Evolutionary conservation across 345 rosid genomes (phyloP).

Genomic region (Isatis tinctoria): DNA sequence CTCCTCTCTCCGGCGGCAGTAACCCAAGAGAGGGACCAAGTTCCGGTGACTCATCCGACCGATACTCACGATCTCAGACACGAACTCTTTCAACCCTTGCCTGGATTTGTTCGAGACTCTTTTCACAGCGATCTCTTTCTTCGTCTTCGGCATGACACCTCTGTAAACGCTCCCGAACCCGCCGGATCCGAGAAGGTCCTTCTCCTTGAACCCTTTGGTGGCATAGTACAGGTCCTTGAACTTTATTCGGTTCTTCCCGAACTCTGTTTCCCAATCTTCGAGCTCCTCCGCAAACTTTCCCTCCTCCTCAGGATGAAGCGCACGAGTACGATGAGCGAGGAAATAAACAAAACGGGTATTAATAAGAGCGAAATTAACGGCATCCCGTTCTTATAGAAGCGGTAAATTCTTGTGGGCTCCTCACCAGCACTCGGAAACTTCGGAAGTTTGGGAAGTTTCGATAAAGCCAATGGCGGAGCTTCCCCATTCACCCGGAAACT

Average conservation of each 20-base stretch:
- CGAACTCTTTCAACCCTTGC: constrained; percentile 83
- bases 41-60: constrained; percentile 92
- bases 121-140: constrained; percentile 66
- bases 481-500: no score
- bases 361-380: no score
- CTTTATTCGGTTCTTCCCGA: constrained; percentile 66
- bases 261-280: constrained; percentile 73
- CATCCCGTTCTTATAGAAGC: no score
- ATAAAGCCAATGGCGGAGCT: no score
- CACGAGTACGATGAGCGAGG: not conserved
- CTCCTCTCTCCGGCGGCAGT: constrained; percentile 67
- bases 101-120: constrained; percentile 65
- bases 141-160: constrained; percentile 51
- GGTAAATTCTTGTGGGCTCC: no score
- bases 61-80: constrained; percentile 71
- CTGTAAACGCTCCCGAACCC: constrained; percentile 81
- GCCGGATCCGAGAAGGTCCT: constrained; percentile 63
- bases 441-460: no score
- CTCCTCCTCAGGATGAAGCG: constrained; percentile 35
- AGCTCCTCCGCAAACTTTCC: constrained; percentile 53
- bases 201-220: constrained; percentile 61
- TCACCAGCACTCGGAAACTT: no score
- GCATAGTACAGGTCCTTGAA: constrained; percentile 67
- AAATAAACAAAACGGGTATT: constrained; percentile 3
- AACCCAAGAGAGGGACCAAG: constrained; percentile 74